Conservation (phyloP, 23 red algal genomes). For the Pyropia yezoensis region DNA sequence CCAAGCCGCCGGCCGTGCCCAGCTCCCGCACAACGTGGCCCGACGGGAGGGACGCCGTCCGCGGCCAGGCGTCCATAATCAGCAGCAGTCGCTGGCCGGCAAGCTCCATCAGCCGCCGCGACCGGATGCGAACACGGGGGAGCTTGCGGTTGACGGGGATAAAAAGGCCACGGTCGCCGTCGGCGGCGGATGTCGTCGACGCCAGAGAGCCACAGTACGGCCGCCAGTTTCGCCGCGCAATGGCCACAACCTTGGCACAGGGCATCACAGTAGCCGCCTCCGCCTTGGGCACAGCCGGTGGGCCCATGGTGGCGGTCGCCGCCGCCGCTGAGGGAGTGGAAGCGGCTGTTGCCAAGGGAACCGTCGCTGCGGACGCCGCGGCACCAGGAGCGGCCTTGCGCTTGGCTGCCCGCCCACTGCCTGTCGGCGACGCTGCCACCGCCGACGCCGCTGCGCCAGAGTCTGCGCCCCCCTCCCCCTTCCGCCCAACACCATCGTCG, state of each 20-base stretch:
- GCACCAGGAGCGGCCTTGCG: not conserved
- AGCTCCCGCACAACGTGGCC: slow-evolving; percentile 88
- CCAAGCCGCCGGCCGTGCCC: slow-evolving; percentile 62
- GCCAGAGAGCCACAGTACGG: slow-evolving; percentile 75
- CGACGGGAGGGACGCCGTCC: slow-evolving; percentile 41
- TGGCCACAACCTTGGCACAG: slow-evolving; percentile 68
- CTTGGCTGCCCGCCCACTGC: not conserved
- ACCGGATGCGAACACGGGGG: slow-evolving; percentile 61
- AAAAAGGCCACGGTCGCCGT: slow-evolving; percentile 58
- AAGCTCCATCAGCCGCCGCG: slow-evolving; percentile 53
- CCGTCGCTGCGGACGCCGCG: slow-evolving; percentile 7
- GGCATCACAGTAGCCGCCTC: slow-evolving; percentile 4
- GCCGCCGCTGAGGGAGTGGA: not conserved
- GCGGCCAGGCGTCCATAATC: slow-evolving; percentile 83
- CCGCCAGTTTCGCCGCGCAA: slow-evolving; percentile 81
- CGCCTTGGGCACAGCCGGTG: not conserved
- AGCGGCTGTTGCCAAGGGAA: not conserved
- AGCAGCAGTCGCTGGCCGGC: slow-evolving; percentile 64
- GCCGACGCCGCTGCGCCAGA: not conserved
- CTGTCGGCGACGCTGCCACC: no score
- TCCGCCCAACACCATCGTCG: slow-evolving; percentile 35
- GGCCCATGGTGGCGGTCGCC: not conserved
- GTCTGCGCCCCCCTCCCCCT: slow-evolving; percentile 30
- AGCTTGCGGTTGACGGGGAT: slow-evolving; percentile 69
- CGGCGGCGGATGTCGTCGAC: slow-evolving; percentile 20